phyloP scores from a whole-genome alignment of 1,284 basidiomycete genomes.

The Caloboletus firmus region DNA sequence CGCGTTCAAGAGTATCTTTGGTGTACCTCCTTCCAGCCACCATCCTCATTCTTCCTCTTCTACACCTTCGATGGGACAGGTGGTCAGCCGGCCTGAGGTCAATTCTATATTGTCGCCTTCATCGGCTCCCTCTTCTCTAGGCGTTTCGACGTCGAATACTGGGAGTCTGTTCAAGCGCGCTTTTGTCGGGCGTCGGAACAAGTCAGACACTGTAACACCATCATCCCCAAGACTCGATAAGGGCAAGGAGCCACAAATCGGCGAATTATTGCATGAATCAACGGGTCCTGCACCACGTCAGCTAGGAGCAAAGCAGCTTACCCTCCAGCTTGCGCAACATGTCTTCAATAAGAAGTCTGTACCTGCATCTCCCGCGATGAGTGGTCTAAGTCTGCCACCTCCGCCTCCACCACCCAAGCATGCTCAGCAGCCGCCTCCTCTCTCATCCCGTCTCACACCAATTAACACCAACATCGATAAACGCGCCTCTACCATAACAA shows the following conservation, averaged over 20 bases:
- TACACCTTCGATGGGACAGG: constrained; percentile 43
- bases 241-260: constrained; percentile 26
- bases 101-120: constrained; percentile 26
- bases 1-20: constrained; percentile 40
- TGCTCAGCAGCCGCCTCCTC: constrained; percentile 5
- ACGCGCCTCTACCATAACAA: constrained; percentile 32
- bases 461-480: constrained; percentile 33
- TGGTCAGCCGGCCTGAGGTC: constrained; percentile 38
- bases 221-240: constrained; percentile 33
- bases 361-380: constrained; percentile 33
- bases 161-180: constrained; percentile 62
- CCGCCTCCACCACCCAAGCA: constrained; percentile 42
- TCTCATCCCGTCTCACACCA: constrained; percentile 19
- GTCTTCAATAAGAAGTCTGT: constrained; percentile 42
- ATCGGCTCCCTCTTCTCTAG: constrained; percentile 30
- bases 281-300: constrained; percentile 28
- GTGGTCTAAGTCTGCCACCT: constrained; percentile 28
- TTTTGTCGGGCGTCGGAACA: constrained; percentile 62
- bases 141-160: constrained; percentile 30
- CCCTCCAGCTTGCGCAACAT: constrained; percentile 43
- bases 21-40: constrained; percentile 37
- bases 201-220: constrained; percentile 49
- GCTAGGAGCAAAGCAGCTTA: constrained; percentile 34
- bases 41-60: constrained; percentile 38
- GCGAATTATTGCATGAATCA: constrained; percentile 25